A percentile compares a stretch with the other conserved stretches of the same genome.
These are phyloP conservation scores for Fonsecaea multimorphosa DNA, from an alignment of 2,329 filamentous ascomycete genomes.

Conservation along the genomic window DNA sequence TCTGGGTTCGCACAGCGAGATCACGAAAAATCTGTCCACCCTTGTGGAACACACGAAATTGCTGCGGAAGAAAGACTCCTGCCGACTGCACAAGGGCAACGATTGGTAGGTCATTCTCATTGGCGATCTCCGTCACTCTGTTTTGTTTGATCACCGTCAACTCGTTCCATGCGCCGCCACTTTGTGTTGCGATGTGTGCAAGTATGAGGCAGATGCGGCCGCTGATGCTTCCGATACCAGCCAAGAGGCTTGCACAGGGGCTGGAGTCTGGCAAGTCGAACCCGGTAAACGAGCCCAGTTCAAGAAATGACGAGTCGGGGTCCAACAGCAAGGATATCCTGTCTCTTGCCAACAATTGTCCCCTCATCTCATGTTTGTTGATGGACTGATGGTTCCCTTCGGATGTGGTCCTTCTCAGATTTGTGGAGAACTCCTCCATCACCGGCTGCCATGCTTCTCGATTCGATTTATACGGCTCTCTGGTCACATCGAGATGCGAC, in stretches of 20 bases:
- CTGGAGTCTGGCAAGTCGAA: slow-evolving; percentile 47
- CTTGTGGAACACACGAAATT: slow-evolving; percentile 55
- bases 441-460: slow-evolving; percentile 43
- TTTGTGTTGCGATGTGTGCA: slow-evolving; percentile 52
- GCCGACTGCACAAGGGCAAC: slow-evolving; percentile 52
- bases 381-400: slow-evolving; percentile 45
- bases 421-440: slow-evolving; percentile 42
- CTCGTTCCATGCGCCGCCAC: slow-evolving; percentile 54
- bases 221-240: slow-evolving; percentile 49
- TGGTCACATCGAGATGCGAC: slow-evolving; percentile 36
- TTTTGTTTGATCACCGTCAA: slow-evolving; percentile 46
- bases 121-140: slow-evolving; percentile 48
- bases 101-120: slow-evolving; percentile 50
- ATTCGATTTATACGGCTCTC: slow-evolving; percentile 37
- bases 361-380: slow-evolving; percentile 41
- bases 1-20: slow-evolving; percentile 47
- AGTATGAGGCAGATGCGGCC: slow-evolving; percentile 48
- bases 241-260: slow-evolving; percentile 47
- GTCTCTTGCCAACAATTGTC: slow-evolving; percentile 47
- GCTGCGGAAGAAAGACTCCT: slow-evolving; percentile 52
- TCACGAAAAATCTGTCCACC: slow-evolving; percentile 52
- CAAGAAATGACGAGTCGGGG: slow-evolving; percentile 49
- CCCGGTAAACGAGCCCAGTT: slow-evolving; percentile 49
- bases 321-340: slow-evolving; percentile 48
- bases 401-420: slow-evolving; percentile 40